Base-by-base conservation (phyloP, 163 green algal species). In the Scenedesmus sp. region DNA sequence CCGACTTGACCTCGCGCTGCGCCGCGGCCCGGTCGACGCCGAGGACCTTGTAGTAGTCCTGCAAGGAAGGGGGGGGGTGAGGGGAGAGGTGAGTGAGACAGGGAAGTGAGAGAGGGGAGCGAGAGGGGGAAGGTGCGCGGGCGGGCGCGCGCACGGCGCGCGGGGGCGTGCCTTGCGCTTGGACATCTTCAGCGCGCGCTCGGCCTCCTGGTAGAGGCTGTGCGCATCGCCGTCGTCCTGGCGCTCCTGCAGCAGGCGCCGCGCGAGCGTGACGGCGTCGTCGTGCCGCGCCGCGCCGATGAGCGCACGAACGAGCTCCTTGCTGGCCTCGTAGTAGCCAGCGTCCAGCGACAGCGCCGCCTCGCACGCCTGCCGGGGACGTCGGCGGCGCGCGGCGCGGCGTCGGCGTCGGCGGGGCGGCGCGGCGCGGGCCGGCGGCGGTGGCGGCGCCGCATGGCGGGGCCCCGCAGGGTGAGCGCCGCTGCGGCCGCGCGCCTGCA, bases 111-210 rank as follows among this genome's bases (percentile, higher is more conserved):
- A n/a, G 47, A 17, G 47, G 47, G 15, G 17, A 56, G 47, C 15
- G 47, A 56, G 47, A n/a, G 15, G 17, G 47, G 15, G 17, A 56
- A 17, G 15, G 47, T 56, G 47, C 47, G 47, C n/a, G 47, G 17
- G 47, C 47, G 47, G 17, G 47, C 17, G 47, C 47, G 47, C 47
- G 22, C 14, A 22, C 53, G 14, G 34, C 20, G 54, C 34, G 54
- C 91, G 86, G 80, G 93, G 94, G 85, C 93, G 93, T 70, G 94
- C 87, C 77, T 96, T 96, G 17, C 92, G 81, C 70, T 88, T 81
- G 34, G 81, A 75, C 67, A 95, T 88, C 85, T 95, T 95, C 31
- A 93, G 75, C 31, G 60, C 76, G 69, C 85, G 83, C 66, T 95
- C 91, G 20, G 90, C 86, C 47, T 92, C 90, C 17, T 80, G 80